Evolutionary conservation across 257 asterid genomes (phyloP).

Genomic region (Capsicum chinense): DNA sequence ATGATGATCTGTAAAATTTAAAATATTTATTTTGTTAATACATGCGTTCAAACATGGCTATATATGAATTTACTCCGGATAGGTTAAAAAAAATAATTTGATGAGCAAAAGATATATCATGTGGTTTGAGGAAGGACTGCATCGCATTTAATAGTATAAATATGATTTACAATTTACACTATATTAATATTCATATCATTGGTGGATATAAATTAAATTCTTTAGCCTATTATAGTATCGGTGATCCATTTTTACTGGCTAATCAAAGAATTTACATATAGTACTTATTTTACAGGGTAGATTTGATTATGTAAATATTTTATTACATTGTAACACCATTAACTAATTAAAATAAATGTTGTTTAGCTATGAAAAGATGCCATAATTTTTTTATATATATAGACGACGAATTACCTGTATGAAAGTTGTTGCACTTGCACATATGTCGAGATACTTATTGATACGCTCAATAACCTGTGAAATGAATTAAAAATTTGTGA

Average conservation of each 20-base stretch:
- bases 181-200: not conserved
- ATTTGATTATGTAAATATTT: no score
- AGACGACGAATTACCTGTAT: slow-evolving; percentile 60
- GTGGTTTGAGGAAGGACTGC: no score
- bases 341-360: not conserved
- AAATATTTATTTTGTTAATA: no score
- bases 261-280: no score
- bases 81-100: not conserved
- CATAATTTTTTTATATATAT: not conserved
- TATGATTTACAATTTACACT: not conserved
- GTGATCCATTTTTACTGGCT: no score
- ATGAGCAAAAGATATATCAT: no score
- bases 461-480: slow-evolving; percentile 73
- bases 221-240: no score
- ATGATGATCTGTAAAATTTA: no score
- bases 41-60: not conserved
- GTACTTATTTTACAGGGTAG: no score
- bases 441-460: slow-evolving; percentile 71
- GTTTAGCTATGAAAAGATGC: not conserved
- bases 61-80: no score
- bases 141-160: not conserved
- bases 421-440: slow-evolving; percentile 89
- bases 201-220: no score
- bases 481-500: not conserved
- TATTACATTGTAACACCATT: no score